Evolutionary conservation across 495 filamentous ascomycete species (phyloP).

Genomic region (Xylaria nigripes): DNA sequence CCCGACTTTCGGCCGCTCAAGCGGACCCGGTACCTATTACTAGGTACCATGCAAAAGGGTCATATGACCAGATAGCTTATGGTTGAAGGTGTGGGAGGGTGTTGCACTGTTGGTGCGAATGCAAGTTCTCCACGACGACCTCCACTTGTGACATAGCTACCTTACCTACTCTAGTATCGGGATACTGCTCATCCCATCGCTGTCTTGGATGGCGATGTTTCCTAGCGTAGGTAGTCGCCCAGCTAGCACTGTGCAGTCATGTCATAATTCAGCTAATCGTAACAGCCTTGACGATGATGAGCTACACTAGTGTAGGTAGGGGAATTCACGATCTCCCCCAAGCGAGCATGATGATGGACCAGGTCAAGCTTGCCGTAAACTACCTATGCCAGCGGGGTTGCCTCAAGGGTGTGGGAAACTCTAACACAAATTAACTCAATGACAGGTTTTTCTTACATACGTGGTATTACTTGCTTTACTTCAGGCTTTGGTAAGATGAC

Average conservation of each 20-base stretch:
- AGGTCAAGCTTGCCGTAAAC: not conserved
- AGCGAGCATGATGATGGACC: not conserved
- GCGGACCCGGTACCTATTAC: not conserved
- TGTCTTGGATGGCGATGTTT: not conserved
- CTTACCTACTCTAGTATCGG: too few species aligned
- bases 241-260: too few species aligned
- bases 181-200: not conserved
- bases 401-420: conserved; percentile 2
- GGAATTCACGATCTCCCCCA: not conserved
- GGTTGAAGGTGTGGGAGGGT: not conserved
- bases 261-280: too few species aligned
- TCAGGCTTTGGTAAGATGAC: not conserved
- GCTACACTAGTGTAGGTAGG: too few species aligned
- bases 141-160: not conserved
- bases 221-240: too few species aligned
- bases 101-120: not conserved
- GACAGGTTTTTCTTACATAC: not conserved
- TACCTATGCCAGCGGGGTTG: not conserved
- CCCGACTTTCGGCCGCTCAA: not conserved
- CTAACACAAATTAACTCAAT: not conserved
- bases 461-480: not conserved
- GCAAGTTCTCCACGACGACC: not conserved
- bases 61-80: not conserved
- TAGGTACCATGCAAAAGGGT: not conserved
- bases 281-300: too few species aligned